phyloP scores from a whole-genome alignment of 495 filamentous ascomycete species.

The Sporormia fimetaria region DNA sequence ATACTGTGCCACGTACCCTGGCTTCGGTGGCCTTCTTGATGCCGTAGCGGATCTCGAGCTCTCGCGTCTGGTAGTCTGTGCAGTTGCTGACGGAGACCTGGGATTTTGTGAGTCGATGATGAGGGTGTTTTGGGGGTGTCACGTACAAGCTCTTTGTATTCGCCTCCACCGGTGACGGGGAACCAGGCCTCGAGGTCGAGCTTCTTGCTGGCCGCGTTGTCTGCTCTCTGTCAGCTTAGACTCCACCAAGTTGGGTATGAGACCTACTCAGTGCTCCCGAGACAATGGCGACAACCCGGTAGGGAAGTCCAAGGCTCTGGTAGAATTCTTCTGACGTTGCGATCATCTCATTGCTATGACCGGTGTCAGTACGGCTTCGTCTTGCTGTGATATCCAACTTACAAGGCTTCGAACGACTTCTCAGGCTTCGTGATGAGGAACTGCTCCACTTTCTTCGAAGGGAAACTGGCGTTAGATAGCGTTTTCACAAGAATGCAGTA shows the following conservation, averaged over 20 bases:
- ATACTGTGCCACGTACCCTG: too few relatives aligned
- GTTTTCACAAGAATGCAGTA: too few relatives aligned
- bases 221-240: slow-evolving; percentile 29
- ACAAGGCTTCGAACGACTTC: slow-evolving; percentile 85
- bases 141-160: slow-evolving; percentile 74
- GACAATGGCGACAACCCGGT: slow-evolving; percentile 84
- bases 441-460: slow-evolving; percentile 56
- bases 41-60: slow-evolving; percentile 62
- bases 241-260: not conserved
- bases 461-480: too few relatives aligned
- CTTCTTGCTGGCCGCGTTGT: slow-evolving; percentile 89
- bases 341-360: slow-evolving; percentile 95
- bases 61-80: slow-evolving; percentile 87
- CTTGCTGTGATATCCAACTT: too few relatives aligned
- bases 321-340: slow-evolving; percentile 85
- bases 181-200: slow-evolving; percentile 97
- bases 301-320: slow-evolving; percentile 75
- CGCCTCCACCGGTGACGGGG: slow-evolving; percentile 83
- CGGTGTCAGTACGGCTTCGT: too few relatives aligned
- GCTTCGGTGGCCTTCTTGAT: slow-evolving; percentile 66
- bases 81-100: slow-evolving; percentile 95
- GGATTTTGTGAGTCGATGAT: too few relatives aligned
- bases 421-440: slow-evolving; percentile 70
- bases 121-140: not conserved
- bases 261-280: slow-evolving; percentile 45